Percentiles rank a stretch among this genome's conserved stretches.
phyloP scores from a whole-genome alignment of 2,329 filamentous ascomycete species.

The Coniochaeta pulveracea region DNA sequence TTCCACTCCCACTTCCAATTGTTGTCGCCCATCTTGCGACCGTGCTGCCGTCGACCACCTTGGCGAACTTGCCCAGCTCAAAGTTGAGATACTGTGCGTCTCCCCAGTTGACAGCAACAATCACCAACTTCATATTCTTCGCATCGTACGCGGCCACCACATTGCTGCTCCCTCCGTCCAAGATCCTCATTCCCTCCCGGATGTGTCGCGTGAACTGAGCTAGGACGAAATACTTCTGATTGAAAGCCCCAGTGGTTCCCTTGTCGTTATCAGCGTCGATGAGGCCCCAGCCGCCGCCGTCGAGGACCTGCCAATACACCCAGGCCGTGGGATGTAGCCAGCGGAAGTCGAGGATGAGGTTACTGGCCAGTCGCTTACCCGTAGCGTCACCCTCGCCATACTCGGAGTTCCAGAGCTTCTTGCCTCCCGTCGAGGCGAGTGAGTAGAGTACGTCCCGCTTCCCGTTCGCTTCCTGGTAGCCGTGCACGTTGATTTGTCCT shows the following conservation, averaged over 20 bases:
- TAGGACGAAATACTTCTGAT: constrained; percentile 28
- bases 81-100: constrained; percentile 24
- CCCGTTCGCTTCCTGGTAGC: constrained; percentile 25
- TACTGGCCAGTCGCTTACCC: constrained; percentile 20
- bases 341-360: constrained; percentile 26
- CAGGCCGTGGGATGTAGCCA: constrained; percentile 28
- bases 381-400: constrained; percentile 29
- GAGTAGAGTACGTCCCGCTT: constrained; percentile 21
- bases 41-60: constrained; percentile 16
- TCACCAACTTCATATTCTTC: constrained; percentile 19
- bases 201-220: constrained; percentile 30
- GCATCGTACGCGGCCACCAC: constrained; percentile 27
- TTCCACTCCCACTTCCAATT: constrained; percentile 20
- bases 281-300: constrained; percentile 27
- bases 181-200: constrained; percentile 25
- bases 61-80: constrained; percentile 22
- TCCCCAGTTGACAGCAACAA: constrained; percentile 28
- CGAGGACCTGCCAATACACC: constrained; percentile 32
- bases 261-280: constrained; percentile 25
- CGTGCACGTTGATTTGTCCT: constrained; percentile 27
- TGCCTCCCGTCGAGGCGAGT: constrained; percentile 13
- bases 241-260: constrained; percentile 16
- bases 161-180: constrained; percentile 22
- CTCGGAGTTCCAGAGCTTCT: constrained; percentile 29
- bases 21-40: constrained; percentile 25